A percentile compares a stretch with the other conserved stretches of the same genome.
phyloP scores from a whole-genome alignment of 1,139 yeast species.

The Geotrichum candidum region DNA sequence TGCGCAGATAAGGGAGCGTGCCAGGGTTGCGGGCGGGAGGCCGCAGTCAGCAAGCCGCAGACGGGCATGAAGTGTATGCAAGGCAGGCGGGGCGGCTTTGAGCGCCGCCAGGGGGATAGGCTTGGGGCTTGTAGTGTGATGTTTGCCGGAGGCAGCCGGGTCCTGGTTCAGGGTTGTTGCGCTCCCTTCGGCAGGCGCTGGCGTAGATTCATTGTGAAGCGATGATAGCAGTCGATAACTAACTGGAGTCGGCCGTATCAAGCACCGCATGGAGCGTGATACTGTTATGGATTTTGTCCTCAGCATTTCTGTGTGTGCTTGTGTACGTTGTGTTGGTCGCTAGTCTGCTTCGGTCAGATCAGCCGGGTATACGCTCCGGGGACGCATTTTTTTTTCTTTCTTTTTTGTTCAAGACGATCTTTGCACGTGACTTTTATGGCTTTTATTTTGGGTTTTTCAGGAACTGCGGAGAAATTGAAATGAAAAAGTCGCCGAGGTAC shows the following conservation, averaged over 20 bases:
- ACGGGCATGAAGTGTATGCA: slow-evolving; percentile 74
- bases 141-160: not conserved
- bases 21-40: slow-evolving; percentile 64
- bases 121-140: not conserved
- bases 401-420: not conserved
- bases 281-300: not conserved
- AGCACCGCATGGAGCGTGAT: not conserved
- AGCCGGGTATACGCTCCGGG: not conserved
- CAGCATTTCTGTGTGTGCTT: not conserved
- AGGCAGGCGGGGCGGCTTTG: slow-evolving; percentile 21
- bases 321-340: not conserved
- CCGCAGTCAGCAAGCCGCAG: slow-evolving; percentile 38
- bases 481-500: not conserved
- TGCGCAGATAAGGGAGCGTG: slow-evolving; percentile 68
- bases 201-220: not conserved
- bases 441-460: not conserved
- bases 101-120: not conserved
- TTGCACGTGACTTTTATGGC: not conserved
- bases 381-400: not conserved
- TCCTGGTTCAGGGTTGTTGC: not conserved
- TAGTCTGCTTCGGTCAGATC: not conserved
- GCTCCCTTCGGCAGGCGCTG: not conserved
- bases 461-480: too few relatives aligned
- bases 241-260: not conserved
- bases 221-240: not conserved